Percentiles rank a stretch among this genome's conserved stretches.
Conservation (phyloP, 179 eudicot species). For the Actinidia polygama region DNA sequence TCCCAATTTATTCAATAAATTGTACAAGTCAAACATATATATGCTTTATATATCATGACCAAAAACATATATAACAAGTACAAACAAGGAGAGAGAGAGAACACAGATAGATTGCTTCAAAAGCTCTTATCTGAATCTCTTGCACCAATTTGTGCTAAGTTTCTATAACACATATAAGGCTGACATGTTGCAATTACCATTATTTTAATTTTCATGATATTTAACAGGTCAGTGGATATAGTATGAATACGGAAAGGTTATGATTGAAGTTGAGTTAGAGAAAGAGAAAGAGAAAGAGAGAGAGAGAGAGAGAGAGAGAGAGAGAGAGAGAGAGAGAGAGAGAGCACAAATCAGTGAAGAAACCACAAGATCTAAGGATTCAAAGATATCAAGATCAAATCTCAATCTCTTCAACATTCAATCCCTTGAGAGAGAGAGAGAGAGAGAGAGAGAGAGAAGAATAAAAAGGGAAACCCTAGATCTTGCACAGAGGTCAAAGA, state of each 20-base stretch:
- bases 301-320: background rate
- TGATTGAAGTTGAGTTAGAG: conserved; percentile 1
- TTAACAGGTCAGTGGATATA: too few species aligned
- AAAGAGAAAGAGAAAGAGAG: background rate
- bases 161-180: too few species aligned
- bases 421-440: background rate
- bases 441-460: background rate
- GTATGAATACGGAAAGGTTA: background rate
- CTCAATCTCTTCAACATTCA: conserved; percentile 11
- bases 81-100: too few species aligned
- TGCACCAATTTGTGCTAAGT: too few species aligned
- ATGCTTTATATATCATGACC: too few species aligned
- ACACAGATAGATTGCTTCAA: too few species aligned
- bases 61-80: too few species aligned
- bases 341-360: conserved; percentile 22
- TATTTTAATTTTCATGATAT: too few species aligned
- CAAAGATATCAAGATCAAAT: conserved; percentile 26
- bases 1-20: too few species aligned
- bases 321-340: background rate
- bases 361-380: conserved; percentile 31
- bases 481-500: conserved; percentile 40
- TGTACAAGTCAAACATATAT: too few species aligned
- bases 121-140: too few species aligned
- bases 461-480: conserved; percentile 44
- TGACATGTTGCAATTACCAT: too few species aligned